These are phyloP conservation scores for Fagopyrum homotropicum DNA, from an alignment of 148 eudicot genomes.

Conservation along the genomic window DNA sequence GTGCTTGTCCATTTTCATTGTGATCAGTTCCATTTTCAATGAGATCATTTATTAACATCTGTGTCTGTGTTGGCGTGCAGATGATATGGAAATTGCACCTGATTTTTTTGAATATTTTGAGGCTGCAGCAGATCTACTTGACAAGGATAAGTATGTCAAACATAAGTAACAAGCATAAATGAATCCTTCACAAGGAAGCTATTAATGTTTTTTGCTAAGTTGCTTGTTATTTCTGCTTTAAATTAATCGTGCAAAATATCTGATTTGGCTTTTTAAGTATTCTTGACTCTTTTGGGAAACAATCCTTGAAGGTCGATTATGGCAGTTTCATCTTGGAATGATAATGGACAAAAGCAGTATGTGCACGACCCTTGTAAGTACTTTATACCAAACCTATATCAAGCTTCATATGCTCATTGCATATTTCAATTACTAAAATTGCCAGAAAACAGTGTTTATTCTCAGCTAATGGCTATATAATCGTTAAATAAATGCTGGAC, in stretches of 20 bases:
- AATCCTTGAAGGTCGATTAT: slow-evolving; percentile 60
- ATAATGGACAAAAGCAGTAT: slow-evolving; percentile 96
- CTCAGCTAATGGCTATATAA: neutral
- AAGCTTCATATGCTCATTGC: neutral
- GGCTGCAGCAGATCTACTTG: slow-evolving; percentile 82
- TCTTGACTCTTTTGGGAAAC: slow-evolving; percentile 4
- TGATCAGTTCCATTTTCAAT: neutral
- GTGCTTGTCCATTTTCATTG: slow-evolving; percentile 7
- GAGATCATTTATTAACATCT: slow-evolving; percentile 13
- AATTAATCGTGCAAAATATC: neutral
- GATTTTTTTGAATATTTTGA: slow-evolving; percentile 97
- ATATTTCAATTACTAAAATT: neutral
- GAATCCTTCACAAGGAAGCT: slow-evolving; percentile 4
- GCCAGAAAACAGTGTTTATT: neutral
- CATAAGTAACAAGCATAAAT: neutral
- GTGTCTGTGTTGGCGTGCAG: slow-evolving; percentile 29
- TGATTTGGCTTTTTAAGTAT: neutral
- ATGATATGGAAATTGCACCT: slow-evolving; percentile 98
- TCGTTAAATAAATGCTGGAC: neutral
- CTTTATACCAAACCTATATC: neutral
- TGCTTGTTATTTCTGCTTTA: slow-evolving; percentile 3
- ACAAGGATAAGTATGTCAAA: slow-evolving; percentile 67
- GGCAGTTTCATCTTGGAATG: slow-evolving; percentile 99
- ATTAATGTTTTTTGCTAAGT: neutral
- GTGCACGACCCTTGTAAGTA: slow-evolving; percentile 96